Evolutionary conservation across 129 eudicot species (phyloP).

Genomic region (Gnaphalium uliginosum): DNA sequence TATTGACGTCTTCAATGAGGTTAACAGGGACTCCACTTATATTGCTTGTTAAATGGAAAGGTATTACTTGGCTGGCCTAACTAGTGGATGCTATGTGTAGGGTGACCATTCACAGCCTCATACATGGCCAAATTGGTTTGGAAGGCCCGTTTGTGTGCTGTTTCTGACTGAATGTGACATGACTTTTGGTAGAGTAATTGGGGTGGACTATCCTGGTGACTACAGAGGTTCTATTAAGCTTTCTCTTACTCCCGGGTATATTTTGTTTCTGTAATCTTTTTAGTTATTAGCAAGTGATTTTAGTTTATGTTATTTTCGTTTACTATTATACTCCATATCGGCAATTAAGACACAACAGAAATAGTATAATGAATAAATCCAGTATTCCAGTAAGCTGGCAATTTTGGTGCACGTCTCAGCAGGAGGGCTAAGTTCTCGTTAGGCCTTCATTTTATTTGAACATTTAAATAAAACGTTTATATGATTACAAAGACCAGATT

Average conservation of each 20-base stretch:
- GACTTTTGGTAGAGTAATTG: slow-evolving; percentile 57
- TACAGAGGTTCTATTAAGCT: slow-evolving; percentile 64
- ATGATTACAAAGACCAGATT: no score
- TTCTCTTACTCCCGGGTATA: slow-evolving; percentile 74
- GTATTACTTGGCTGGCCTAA: slow-evolving; percentile 18
- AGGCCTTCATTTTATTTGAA: no score
- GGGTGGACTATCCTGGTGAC: slow-evolving; percentile 57
- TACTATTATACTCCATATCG: no score
- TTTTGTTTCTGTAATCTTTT: slow-evolving; percentile 19
- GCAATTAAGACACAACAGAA: no score
- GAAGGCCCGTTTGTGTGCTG: slow-evolving; percentile 69
- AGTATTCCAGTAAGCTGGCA: no score
- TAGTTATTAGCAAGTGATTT: neutral
- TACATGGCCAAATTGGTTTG: slow-evolving; percentile 65
- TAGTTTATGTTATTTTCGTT: no score
- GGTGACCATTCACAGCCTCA: slow-evolving; percentile 80
- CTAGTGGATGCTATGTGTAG: slow-evolving; percentile 35
- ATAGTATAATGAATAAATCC: no score
- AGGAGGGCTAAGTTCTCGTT: no score
- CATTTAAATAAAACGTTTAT: no score
- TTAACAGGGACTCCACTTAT: slow-evolving; percentile 19
- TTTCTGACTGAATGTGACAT: slow-evolving; percentile 68
- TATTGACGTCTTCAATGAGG: slow-evolving; percentile 73
- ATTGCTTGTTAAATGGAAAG: neutral
- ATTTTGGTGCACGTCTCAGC: no score